Evolutionary conservation across 805 yeast species (phyloP).

Genomic region (Candida odintsovae): DNA sequence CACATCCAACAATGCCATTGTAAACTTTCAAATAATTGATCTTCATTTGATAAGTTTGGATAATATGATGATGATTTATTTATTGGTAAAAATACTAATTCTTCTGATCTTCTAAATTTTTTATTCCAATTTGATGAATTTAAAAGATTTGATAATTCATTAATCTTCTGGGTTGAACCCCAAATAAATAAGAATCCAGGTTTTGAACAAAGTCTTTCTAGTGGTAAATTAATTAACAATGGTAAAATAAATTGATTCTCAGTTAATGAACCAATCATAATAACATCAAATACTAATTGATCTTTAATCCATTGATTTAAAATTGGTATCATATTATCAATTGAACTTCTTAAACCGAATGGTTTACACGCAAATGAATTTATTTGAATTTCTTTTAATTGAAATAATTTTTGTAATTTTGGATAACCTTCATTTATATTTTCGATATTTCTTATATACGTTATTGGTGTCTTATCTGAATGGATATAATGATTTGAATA

Average conservation of each 20-base stretch:
- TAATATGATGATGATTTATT: conserved; percentile 58
- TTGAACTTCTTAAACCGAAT: conserved; percentile 54
- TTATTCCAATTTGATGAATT: conserved; percentile 50
- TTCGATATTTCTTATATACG: conserved; percentile 56
- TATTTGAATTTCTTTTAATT: conserved; percentile 57
- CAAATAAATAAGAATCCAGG: conserved; percentile 87
- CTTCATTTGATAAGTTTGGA: conserved; percentile 42
- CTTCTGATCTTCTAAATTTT: conserved; percentile 85
- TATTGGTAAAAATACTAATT: conserved; percentile 75
- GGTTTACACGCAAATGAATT: conserved; percentile 50
- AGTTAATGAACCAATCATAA: conserved; percentile 84
- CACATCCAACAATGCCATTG: conserved; percentile 99
- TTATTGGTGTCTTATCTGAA: conserved; percentile 55
- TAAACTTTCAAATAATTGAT: conserved; percentile 54
- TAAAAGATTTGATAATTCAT: conserved; percentile 52
- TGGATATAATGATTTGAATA: conserved; percentile 66
- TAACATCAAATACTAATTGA: conserved; percentile 72
- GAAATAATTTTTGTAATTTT: conserved; percentile 61
- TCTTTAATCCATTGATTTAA: conserved; percentile 60
- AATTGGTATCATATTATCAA: conserved; percentile 47
- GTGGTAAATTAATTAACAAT: conserved; percentile 57
- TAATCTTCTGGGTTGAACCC: conserved; percentile 74
- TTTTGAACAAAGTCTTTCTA: conserved; percentile 67
- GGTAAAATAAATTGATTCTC: conserved; percentile 68
- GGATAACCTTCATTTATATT: conserved; percentile 83